Evolutionary conservation across 768 basidiomycete genomes (phyloP).

Genomic region (Kwoniella sp.): DNA sequence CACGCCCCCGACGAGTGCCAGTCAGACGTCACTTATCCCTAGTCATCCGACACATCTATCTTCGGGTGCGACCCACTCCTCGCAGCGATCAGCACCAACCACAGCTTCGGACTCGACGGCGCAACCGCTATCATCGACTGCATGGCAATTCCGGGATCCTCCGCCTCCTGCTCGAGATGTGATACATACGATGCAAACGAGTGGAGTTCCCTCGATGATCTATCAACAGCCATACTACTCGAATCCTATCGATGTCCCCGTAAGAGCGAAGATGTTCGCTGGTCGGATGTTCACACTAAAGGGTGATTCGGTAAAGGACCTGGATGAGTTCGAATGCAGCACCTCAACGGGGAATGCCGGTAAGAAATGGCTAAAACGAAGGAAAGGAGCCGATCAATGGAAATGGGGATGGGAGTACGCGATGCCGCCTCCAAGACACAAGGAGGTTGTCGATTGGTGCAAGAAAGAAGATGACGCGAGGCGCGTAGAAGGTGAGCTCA

Average conservation of each 20-base stretch:
- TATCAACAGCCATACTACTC: constrained; percentile 85
- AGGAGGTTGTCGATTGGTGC: constrained; percentile 65
- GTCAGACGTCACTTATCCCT: constrained; percentile 19
- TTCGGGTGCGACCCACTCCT: neutral
- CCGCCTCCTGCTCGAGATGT: constrained; percentile 27
- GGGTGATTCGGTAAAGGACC: constrained; percentile 64
- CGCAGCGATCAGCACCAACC: constrained; percentile 16
- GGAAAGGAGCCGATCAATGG: neutral
- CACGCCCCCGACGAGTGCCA: constrained; percentile 23
- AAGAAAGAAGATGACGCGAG: constrained; percentile 44
- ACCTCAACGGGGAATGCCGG: neutral
- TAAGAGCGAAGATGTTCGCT: constrained; percentile 72
- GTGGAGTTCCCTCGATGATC: constrained; percentile 62
- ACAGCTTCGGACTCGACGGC: constrained; percentile 27
- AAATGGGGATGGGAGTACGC: constrained; percentile 80
- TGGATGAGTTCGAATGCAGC: constrained; percentile 66
- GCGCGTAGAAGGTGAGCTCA: constrained; percentile 22
- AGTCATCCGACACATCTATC: constrained; percentile 17
- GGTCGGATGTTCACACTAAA: constrained; percentile 74
- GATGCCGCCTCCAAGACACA: constrained; percentile 65
- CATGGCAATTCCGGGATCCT: constrained; percentile 30
- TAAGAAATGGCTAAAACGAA: constrained; percentile 31
- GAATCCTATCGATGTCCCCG: constrained; percentile 68
- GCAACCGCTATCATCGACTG: constrained; percentile 22
- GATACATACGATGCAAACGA: constrained; percentile 55